Percentiles rank a stretch among this genome's conserved stretches.
Evolutionary conservation across 139 green algal species (phyloP).

Genomic region (Chlamydomonas applanata): DNA sequence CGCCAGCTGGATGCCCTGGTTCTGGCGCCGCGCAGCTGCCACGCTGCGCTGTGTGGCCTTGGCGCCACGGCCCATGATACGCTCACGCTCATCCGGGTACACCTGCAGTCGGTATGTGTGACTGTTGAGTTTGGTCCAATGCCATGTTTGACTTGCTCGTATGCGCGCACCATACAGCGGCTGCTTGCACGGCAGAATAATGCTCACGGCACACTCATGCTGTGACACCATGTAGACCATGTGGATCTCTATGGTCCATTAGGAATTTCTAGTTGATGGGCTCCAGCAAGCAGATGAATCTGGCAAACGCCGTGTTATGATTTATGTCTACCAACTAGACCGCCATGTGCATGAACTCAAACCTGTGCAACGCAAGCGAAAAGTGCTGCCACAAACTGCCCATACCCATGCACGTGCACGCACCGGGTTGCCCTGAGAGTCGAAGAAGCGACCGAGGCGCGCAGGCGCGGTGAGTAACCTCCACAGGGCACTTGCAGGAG

Average conservation of each 20-base stretch:
- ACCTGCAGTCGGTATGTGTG: conserved; percentile 15
- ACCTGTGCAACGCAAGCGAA: too few relatives aligned
- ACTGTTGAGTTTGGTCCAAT: background rate
- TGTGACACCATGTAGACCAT: too few relatives aligned
- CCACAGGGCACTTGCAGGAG: conserved; percentile 47
- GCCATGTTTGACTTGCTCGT: too few relatives aligned
- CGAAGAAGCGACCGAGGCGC: conserved; percentile 72
- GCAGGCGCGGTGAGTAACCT: conserved; percentile 59
- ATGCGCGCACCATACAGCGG: too few relatives aligned
- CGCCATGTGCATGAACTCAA: too few relatives aligned
- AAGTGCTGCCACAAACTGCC: background rate
- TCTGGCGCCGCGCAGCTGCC: conserved; percentile 34
- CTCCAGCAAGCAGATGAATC: too few relatives aligned
- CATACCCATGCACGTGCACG: conserved; percentile 17
- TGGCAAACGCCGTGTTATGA: too few relatives aligned
- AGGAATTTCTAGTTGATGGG: too few relatives aligned
- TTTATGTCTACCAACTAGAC: too few relatives aligned
- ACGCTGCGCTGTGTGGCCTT: conserved; percentile 49
- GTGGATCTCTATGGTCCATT: too few relatives aligned
- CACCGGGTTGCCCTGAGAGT: conserved; percentile 40
- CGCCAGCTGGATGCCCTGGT: conserved; percentile 31
- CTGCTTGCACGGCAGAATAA: too few relatives aligned
- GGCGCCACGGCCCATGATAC: conserved; percentile 49
- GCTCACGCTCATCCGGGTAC: conserved; percentile 59
- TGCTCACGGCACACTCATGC: too few relatives aligned